A percentile compares a stretch with the other conserved stretches of the same genome.
Evolutionary conservation across 2,329 filamentous ascomycete species (phyloP).

Genomic region (Sclerotinia glacialis): DNA sequence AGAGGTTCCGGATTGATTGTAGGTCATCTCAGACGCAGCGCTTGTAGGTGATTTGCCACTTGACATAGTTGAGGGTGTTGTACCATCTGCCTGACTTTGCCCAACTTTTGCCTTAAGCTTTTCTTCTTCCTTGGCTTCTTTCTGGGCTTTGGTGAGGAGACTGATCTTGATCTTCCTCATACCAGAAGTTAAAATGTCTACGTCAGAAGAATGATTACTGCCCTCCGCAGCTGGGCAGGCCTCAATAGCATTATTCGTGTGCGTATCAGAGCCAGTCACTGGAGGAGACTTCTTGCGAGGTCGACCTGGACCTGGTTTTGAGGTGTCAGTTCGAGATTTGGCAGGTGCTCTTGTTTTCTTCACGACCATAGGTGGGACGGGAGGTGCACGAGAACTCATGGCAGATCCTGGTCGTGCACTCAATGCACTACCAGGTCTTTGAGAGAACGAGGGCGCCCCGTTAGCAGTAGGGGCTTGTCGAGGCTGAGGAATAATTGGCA

Average conservation of each 20-base stretch:
- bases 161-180: conserved; percentile 65
- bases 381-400: conserved; percentile 43
- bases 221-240: conserved; percentile 19
- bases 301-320: conserved; percentile 37
- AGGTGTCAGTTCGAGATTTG: conserved; percentile 43
- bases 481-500: conserved; percentile 32
- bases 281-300: conserved; percentile 35
- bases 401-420: conserved; percentile 45
- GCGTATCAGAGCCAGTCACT: conserved; percentile 25
- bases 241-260: background rate
- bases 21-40: background rate
- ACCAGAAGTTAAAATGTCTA: conserved; percentile 55
- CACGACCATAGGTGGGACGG: conserved; percentile 45
- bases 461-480: conserved; percentile 27
- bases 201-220: conserved; percentile 37
- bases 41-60: conserved; percentile 10
- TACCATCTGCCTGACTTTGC: conserved; percentile 20
- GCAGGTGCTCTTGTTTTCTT: conserved; percentile 59
- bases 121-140: conserved; percentile 49
- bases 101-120: conserved; percentile 15
- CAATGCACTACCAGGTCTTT: conserved; percentile 45
- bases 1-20: background rate
- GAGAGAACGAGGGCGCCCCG: conserved; percentile 35
- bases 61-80: conserved; percentile 23
- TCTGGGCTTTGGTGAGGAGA: conserved; percentile 54